A percentile compares a stretch with the other conserved stretches of the same genome.
Conservation (phyloP, 2,329 filamentous ascomycete species). For the Ophiostoma ulmi region DNA sequence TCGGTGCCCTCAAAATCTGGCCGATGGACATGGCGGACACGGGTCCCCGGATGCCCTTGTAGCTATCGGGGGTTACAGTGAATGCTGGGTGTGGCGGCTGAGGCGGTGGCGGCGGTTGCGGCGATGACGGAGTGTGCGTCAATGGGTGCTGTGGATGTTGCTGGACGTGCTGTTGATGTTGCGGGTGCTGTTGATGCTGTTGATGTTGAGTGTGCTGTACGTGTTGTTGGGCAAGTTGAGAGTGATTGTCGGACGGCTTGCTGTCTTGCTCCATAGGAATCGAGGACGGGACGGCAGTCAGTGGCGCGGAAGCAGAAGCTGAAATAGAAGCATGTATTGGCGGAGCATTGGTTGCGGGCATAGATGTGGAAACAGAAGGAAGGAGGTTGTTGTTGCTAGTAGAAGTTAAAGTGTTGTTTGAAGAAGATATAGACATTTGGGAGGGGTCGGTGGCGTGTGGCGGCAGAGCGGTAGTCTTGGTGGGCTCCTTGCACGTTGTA, state of each 20-base stretch:
- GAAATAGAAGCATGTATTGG: conserved; percentile 19
- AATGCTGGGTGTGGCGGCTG: conserved; percentile 29
- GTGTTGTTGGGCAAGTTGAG: conserved; percentile 7
- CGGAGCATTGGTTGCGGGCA: conserved; percentile 18
- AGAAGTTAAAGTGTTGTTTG: neutral
- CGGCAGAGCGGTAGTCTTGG: conserved; percentile 42
- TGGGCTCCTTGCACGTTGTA: conserved; percentile 75
- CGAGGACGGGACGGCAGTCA: neutral
- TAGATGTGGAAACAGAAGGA: conserved; percentile 17
- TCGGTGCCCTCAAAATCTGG: conserved; percentile 31
- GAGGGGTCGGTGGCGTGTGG: conserved; percentile 10
- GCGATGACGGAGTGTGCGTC: conserved; percentile 40
- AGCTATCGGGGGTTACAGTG: conserved; percentile 36
- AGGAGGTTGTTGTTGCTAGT: conserved; percentile 10
- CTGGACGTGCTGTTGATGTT: conserved; percentile 4
- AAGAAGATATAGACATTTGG: neutral
- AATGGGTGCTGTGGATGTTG: conserved; percentile 2
- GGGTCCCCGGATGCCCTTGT: conserved; percentile 42
- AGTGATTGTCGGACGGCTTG: conserved; percentile 21
- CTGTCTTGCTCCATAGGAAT: conserved; percentile 26
- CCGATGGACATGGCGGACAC: conserved; percentile 41
- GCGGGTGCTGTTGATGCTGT: conserved; percentile 1
- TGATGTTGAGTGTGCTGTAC: neutral
- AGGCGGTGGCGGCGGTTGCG: conserved; percentile 30
- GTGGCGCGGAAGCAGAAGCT: neutral